A percentile compares a stretch with the other conserved stretches of the same genome.
Evolutionary conservation across 306 rosid species (phyloP).

Genomic region (Amphicarpaea edgeworthii): DNA sequence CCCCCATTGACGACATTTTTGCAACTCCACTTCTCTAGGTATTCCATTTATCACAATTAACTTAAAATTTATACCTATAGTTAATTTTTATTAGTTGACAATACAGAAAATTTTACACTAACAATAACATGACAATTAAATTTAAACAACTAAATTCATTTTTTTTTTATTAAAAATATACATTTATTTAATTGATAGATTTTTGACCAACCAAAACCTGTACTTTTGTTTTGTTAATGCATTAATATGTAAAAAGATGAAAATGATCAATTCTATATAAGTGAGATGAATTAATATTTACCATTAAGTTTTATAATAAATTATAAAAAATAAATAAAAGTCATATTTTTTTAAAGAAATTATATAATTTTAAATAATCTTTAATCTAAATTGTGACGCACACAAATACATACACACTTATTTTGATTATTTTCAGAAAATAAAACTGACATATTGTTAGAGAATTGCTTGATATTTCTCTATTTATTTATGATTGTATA

Average conservation of each 20-base stretch:
- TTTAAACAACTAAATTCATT: too few relatives aligned
- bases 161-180: not conserved
- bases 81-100: too few relatives aligned
- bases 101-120: too few relatives aligned
- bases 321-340: not conserved
- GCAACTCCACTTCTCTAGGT: too few relatives aligned
- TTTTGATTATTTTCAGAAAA: not conserved
- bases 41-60: too few relatives aligned
- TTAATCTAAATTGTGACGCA: not conserved
- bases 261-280: not conserved
- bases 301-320: not conserved
- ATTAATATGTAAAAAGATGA: not conserved
- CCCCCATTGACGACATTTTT: too few relatives aligned
- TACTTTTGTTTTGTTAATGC: not conserved
- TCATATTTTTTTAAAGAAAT: not conserved
- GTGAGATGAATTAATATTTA: not conserved
- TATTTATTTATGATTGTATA: not conserved
- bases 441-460: not conserved
- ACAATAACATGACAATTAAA: not conserved
- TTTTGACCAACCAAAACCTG: not conserved
- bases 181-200: not conserved
- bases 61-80: too few relatives aligned
- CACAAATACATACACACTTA: not conserved
- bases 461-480: not conserved
- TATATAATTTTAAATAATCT: not conserved